These are phyloP conservation scores for Mycena metata DNA, from an alignment of 768 basidiomycete species.

Conservation along the genomic window DNA sequence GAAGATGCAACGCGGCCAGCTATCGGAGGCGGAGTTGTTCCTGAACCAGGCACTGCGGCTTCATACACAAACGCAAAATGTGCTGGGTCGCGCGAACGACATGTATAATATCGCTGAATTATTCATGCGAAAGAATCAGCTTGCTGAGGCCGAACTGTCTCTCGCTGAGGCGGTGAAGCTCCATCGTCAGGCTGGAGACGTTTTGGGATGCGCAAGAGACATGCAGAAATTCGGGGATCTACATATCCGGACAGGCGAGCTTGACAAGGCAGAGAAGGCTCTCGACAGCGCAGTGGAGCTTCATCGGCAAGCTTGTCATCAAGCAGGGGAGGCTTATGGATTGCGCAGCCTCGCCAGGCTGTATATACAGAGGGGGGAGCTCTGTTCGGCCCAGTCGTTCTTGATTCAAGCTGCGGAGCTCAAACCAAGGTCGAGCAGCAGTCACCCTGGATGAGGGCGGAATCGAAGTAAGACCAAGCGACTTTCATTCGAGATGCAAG, in stretches of 20 bases:
- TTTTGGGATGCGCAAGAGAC: conserved; percentile 31
- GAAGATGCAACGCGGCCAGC: conserved; percentile 31
- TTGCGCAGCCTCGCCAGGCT: conserved; percentile 29
- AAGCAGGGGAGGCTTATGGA: conserved; percentile 26
- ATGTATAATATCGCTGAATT: conserved; percentile 35
- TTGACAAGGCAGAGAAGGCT: conserved; percentile 27
- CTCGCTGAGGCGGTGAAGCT: conserved; percentile 37
- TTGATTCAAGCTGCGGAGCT: conserved; percentile 22
- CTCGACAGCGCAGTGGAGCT: conserved; percentile 32
- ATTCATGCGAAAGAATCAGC: conserved; percentile 29
- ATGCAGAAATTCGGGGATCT: conserved; percentile 34
- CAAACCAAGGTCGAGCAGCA: conserved; percentile 9
- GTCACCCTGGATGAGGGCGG: neutral
- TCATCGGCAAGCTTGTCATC: conserved; percentile 28
- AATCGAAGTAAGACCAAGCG: conserved; percentile 1
- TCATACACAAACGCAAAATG: conserved; percentile 36
- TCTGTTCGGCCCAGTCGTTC: neutral
- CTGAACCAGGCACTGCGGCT: conserved; percentile 35
- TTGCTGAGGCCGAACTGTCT: conserved; percentile 34
- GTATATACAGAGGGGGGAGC: conserved; percentile 16
- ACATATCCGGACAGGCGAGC: conserved; percentile 7
- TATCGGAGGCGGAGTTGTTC: conserved; percentile 37
- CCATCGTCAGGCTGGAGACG: conserved; percentile 33
- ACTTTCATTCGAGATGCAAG: conserved; percentile 15
- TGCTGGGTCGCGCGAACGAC: conserved; percentile 35